Evolutionary conservation across 2,329 filamentous ascomycete genomes (phyloP), one percentile per base, ranked within the genome.

Genomic region (Sclerotinia glacialis): DNA sequence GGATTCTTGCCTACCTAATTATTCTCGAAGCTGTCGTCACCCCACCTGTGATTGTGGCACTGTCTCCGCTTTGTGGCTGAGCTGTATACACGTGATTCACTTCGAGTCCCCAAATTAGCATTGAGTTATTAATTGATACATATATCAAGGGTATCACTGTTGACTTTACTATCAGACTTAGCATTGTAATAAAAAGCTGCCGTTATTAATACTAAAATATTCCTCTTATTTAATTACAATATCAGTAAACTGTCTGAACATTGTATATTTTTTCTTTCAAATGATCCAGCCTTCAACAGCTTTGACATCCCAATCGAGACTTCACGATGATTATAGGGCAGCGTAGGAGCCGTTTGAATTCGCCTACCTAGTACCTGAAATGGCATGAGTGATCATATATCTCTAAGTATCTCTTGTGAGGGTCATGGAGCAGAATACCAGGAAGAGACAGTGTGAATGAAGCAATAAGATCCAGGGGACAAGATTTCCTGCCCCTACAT

Each of bases 1-100:
- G 26, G 40, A n/a, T 44, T 42, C 26, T 59, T 34, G 42, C 53
- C n/a, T 56, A 49, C 34, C 40, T 23, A 55, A 34, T 40, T 40
- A 26, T 56, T 60, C 44, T 60, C 34, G 58, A 60, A 37, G 58
- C 44, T 49, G 44, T 60, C 44, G 28, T 60, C 44, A 59, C 28
- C 58, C 56, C 56, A 59, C 42, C 34, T 59, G 56, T 21, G 18
- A 59, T 34, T 60, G 58, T 60, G 58, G 58, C 58, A 21, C 28
- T 23, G 23, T 60, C 44, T 60, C 44, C 58, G 31, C 44, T 49
- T 37, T 60, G 58, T 60, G 58, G 58, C 58, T 60, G n/a, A 12
- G 28, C 1, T 18, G 0, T 2, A 2, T 12, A 8, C 58, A 60
- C 46, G 58, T 60, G 58, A 37, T 49, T 37, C n/a, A 18, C 44